Conservation (phyloP, 2,329 filamentous ascomycete species). For the Pseudogymnoascus sp. region DNA sequence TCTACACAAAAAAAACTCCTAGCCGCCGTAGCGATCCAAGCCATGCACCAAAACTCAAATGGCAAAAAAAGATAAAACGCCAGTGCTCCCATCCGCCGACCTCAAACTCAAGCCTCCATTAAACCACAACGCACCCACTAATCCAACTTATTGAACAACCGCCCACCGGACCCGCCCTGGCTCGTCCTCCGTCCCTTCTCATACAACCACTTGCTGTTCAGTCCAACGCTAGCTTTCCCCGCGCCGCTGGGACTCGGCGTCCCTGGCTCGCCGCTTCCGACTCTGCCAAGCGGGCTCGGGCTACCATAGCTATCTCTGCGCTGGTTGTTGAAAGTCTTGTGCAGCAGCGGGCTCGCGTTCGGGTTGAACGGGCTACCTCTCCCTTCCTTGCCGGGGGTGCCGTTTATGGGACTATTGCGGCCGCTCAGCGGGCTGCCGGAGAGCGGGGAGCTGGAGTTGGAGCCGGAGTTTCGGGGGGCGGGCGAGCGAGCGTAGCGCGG, state of each 20-base stretch:
- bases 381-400: background rate
- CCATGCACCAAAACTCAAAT: conserved; percentile 2
- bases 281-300: conserved; percentile 39
- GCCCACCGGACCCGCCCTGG: conserved; percentile 19
- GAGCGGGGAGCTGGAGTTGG: conserved; percentile 15
- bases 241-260: conserved; percentile 60
- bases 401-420: background rate
- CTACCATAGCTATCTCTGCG: conserved; percentile 54
- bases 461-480: conserved; percentile 42
- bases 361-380: conserved; percentile 35
- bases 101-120: background rate
- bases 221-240: conserved; percentile 63
- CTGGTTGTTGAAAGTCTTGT: conserved; percentile 53
- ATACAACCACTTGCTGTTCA: conserved; percentile 95
- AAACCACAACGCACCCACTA: background rate
- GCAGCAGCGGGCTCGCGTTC: conserved; percentile 49
- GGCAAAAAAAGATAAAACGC: background rate
- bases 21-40: background rate
- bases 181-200: conserved; percentile 59
- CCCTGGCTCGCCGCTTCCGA: conserved; percentile 42
- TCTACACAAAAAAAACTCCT: background rate
- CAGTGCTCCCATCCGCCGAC: background rate
- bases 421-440: conserved; percentile 1
- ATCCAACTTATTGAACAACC: conserved; percentile 17
- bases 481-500: conserved; percentile 74